phyloP scores from a whole-genome alignment of 495 filamentous ascomycete species.

The Penicillium turbatum region DNA sequence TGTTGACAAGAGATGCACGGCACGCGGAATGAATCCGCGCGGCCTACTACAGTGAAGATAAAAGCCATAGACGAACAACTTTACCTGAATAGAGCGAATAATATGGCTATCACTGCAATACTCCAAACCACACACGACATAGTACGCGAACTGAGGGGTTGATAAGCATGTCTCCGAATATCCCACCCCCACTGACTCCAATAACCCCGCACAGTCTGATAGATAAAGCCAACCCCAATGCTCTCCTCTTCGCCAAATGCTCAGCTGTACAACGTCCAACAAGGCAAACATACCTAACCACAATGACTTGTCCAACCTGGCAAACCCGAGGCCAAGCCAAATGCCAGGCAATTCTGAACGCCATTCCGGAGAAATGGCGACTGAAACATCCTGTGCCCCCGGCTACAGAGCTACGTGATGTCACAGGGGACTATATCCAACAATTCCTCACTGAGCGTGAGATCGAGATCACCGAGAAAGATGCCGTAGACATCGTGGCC shows the following conservation, averaged over 20 bases:
- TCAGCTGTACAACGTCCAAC: not conserved
- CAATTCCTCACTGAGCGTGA: conserved; percentile 53
- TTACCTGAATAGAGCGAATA: not conserved
- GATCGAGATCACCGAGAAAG: conserved; percentile 53
- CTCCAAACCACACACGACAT: not conserved
- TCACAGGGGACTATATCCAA: conserved; percentile 57
- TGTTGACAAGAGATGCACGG: not conserved
- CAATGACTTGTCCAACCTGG: conserved; percentile 36
- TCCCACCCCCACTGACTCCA: conserved; percentile 11
- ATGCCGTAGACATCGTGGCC: conserved; percentile 46
- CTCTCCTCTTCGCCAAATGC: not conserved
- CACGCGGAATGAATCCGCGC: not conserved
- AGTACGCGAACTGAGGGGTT: not conserved
- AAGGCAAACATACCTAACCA: not conserved
- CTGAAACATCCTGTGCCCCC: conserved; percentile 45
- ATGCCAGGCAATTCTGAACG: conserved; percentile 46
- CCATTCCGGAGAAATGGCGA: conserved; percentile 57
- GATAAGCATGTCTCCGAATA: conserved; percentile 10
- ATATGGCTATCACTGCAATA: not conserved
- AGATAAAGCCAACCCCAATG: not conserved
- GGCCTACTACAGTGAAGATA: not conserved
- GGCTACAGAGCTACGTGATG: conserved; percentile 50
- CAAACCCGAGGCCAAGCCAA: conserved; percentile 45
- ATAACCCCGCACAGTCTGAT: conserved; percentile 15
- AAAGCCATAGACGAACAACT: not conserved